Percentiles rank a stretch among this genome's conserved stretches.
phyloP scores from a whole-genome alignment of 345 rosid species.

The sweet orange (Citrus sinensis) region DVS_A1.0 CM039167.1:26210001-26210500 shows the following conservation, averaged over 20 bases:
- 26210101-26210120: conserved; percentile 96
- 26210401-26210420: background rate
- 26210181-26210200: background rate
- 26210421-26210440: background rate
- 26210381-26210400: background rate
- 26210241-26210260: background rate
- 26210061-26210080: conserved; percentile 97
- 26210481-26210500: background rate
- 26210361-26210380: background rate
- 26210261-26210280: background rate
- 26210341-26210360: background rate
- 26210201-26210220: background rate
- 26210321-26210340: background rate
- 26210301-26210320: background rate
- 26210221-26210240: background rate
- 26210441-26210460: background rate
- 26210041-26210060: conserved; percentile 98
- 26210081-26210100: conserved; percentile 84
- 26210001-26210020: conserved; percentile 96
- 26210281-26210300: background rate
- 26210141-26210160: conserved; percentile 36
- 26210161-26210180: conserved; percentile 2
- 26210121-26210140: conserved; percentile 97
- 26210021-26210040: conserved; percentile 87
- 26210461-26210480: background rate